Base-by-base conservation (phyloP, 208 protist species). In the Trypanosoma cruzi region DNA sequence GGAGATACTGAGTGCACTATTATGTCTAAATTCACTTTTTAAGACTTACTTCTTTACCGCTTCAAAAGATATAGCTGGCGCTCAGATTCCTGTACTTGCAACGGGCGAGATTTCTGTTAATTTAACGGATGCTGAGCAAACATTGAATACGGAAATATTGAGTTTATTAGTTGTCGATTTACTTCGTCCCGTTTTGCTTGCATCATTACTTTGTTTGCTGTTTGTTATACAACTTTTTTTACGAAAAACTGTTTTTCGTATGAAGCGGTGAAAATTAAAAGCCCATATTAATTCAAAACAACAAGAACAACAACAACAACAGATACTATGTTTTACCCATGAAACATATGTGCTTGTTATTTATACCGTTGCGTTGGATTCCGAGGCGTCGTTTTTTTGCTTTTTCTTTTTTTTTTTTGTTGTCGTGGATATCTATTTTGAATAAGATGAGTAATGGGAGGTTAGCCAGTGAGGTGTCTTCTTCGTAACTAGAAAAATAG, bases 151-250 rank as follows among this genome's bases (percentile, higher is more conserved):
- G 44, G 18, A 71, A 4, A 37, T 29, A 50, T 22, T 73, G n/a
- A 29, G 8, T 73, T 31, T 16, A 40, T 13, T 60, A 36, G 58
- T 73, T 24, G 32, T 73, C 37, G 36, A 60, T 52, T 14, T 73
- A 28, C 14, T 73, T 55, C 68, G 68, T 59, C 68, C 68, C 24
- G 20, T 73, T 66, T 36, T 73, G 48, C 28, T 66, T 53, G 58
- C 24, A 16, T 60, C 55, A 20, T n/a, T 60, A 22, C 24, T 73
- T 62, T 73, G 68, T 48, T 59, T 73, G 7, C 16, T 73, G 2
- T 60, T 20, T 66, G 42, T 37, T 60, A 8, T 73, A 31, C 24
- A 40, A 14, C 4, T 13, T 32, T 31, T 22, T 34, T 24, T 66
- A 42, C 16, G 16, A 59, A 44, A 36, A 50, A 66, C 68, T n/a